phyloP scores from a whole-genome alignment of 139 green algal genomes.

The Pseudopediastrum boryanum region DNA sequence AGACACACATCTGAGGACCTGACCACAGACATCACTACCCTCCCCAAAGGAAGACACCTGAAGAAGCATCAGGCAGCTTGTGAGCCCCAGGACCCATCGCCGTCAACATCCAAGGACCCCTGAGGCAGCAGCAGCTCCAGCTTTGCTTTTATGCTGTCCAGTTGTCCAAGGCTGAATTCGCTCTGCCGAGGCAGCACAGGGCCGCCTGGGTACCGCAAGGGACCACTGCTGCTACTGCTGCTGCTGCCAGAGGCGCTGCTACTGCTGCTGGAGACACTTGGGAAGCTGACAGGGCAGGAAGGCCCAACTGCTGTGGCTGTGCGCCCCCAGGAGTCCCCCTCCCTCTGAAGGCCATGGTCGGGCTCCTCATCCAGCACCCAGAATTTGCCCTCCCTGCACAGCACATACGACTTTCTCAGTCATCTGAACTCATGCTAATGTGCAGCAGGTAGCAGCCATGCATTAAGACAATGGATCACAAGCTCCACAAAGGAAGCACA shows the following conservation, averaged over 20 bases:
- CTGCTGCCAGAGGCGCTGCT: slow-evolving; percentile 25
- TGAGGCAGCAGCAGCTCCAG: slow-evolving; percentile 56
- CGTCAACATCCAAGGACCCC: neutral
- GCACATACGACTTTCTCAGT: neutral
- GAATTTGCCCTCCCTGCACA: slow-evolving; percentile 46
- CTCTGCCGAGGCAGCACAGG: neutral
- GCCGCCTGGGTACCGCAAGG: slow-evolving; percentile 4
- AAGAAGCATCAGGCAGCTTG: neutral
- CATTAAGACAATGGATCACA: neutral
- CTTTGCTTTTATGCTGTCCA: slow-evolving; percentile 46
- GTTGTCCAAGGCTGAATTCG: slow-evolving; percentile 17
- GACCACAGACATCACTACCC: neutral
- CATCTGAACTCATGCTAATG: neutral
- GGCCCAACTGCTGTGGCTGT: neutral
- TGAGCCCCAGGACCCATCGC: slow-evolving; percentile 3
- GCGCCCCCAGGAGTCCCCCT: neutral
- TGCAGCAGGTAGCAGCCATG: neutral
- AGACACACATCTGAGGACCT: neutral
- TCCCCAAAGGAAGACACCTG: neutral
- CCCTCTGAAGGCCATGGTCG: neutral
- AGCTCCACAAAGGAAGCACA: neutral
- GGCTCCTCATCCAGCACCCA: slow-evolving; percentile 49
- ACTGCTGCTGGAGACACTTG: neutral
- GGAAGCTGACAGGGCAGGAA: neutral
- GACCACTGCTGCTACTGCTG: slow-evolving; percentile 12